phyloP scores from a whole-genome alignment of 805 yeast species.

The Nakazawaea ernobii region DNA sequence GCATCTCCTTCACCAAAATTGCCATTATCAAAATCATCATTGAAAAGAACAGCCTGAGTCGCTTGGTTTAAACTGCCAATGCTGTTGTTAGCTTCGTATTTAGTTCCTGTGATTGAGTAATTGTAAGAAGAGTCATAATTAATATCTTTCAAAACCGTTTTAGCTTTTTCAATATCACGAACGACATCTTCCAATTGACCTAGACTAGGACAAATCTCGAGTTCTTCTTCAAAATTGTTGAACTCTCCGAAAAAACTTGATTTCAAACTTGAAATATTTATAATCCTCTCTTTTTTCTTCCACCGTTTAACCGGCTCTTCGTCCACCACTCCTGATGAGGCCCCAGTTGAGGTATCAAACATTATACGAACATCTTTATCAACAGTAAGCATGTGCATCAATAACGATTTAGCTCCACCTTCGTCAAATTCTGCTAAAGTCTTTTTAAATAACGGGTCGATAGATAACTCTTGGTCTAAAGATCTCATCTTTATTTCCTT shows the following conservation, averaged over 20 bases:
- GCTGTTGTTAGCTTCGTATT: conserved; percentile 3
- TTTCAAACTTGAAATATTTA: conserved; percentile 7
- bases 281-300: conserved; percentile 8
- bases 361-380: conserved; percentile 52
- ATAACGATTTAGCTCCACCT: conserved; percentile 71
- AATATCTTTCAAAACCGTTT: conserved; percentile 35
- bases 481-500: conserved; percentile 45
- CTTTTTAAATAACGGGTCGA: conserved; percentile 72
- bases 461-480: conserved; percentile 56
- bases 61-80: conserved; percentile 10
- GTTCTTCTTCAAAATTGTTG: conserved; percentile 18
- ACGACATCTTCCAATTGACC: conserved; percentile 50
- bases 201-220: conserved; percentile 61
- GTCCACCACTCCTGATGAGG: conserved; percentile 20
- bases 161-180: conserved; percentile 49
- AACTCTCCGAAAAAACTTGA: background rate
- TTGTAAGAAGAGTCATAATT: conserved; percentile 23
- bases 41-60: conserved; percentile 4
- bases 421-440: conserved; percentile 76
- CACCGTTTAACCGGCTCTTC: conserved; percentile 7
- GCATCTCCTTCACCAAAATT: conserved; percentile 15
- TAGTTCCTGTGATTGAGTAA: conserved; percentile 10
- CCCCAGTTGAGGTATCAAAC: conserved; percentile 49
- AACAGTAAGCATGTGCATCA: conserved; percentile 55
- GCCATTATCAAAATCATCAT: conserved; percentile 13